A percentile compares a stretch with the other conserved stretches of the same genome.
phyloP scores from a whole-genome alignment of 2,329 filamentous ascomycete species.

The Ascochyta viciae-villosae region DNA sequence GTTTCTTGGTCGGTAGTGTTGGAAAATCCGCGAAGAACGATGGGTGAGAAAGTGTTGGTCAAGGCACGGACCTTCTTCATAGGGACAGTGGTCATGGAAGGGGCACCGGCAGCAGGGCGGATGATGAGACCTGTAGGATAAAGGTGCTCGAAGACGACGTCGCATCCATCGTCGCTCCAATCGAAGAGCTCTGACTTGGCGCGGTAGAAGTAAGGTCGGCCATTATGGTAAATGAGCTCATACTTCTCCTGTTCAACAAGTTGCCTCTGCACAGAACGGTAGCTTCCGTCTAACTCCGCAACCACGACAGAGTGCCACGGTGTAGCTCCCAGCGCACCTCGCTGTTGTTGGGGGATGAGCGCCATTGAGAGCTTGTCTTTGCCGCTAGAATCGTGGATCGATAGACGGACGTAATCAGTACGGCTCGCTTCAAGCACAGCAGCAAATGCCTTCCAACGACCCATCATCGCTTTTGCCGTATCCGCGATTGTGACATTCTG shows the following conservation, averaged over 20 bases:
- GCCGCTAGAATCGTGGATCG: conserved; percentile 42
- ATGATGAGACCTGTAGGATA: conserved; percentile 35
- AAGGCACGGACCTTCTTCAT: conserved; percentile 56
- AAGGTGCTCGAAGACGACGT: conserved; percentile 30
- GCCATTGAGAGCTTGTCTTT: conserved; percentile 40
- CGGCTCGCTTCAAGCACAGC: conserved; percentile 29
- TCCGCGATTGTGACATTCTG: conserved; percentile 29
- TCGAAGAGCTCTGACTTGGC: conserved; percentile 28
- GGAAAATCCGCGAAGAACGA: conserved; percentile 61
- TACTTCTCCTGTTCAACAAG: conserved; percentile 27
- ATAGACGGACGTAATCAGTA: conserved; percentile 37
- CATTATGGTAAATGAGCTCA: conserved; percentile 30
- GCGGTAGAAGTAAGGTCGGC: conserved; percentile 34
- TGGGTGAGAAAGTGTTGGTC: conserved; percentile 60
- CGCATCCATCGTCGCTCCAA: conserved; percentile 6
- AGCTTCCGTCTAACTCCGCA: conserved; percentile 29
- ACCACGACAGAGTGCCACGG: conserved; percentile 37
- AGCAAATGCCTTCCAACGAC: conserved; percentile 36
- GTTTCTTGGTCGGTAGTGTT: conserved; percentile 55
- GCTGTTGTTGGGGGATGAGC: conserved; percentile 32
- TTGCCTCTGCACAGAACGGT: conserved; percentile 27
- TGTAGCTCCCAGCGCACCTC: conserved; percentile 30
- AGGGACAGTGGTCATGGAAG: conserved; percentile 55
- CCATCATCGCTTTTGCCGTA: conserved; percentile 43
- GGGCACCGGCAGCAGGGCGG: conserved; percentile 15